Percentiles rank a stretch among this genome's conserved stretches.
Conservation (phyloP, 1,139 yeast species). For the Yamadazyma friedrichii region DNA sequence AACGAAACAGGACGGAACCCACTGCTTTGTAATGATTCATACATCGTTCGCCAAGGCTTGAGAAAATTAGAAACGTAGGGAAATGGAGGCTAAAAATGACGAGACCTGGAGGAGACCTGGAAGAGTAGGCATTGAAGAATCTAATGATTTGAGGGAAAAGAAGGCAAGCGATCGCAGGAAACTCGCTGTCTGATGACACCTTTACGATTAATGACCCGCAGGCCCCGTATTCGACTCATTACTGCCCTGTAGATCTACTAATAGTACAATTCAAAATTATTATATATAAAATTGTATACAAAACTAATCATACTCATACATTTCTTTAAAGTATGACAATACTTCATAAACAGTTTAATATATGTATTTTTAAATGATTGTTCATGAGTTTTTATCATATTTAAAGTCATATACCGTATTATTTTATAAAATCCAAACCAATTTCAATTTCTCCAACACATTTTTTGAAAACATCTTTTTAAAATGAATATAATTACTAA, state of each 20-base stretch:
- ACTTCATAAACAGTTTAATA: neutral
- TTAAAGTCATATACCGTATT: slow-evolving; percentile 7
- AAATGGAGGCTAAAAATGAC: neutral
- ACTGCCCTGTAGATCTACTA: neutral
- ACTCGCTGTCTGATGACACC: too few species aligned
- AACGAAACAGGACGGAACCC: too few species aligned
- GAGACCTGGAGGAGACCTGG: too few species aligned
- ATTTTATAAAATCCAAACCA: neutral
- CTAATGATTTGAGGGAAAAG: too few species aligned
- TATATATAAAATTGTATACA: slow-evolving; percentile 9
- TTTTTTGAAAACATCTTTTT: neutral
- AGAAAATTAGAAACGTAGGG: neutral
- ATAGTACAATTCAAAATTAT: slow-evolving; percentile 1
- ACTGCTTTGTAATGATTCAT: too few species aligned
- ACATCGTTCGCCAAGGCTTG: too few species aligned
- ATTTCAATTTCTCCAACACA: neutral
- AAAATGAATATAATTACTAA: too few species aligned
- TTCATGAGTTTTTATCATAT: neutral
- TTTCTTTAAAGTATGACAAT: slow-evolving; percentile 1
- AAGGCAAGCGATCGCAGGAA: too few species aligned
- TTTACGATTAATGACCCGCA: too few species aligned
- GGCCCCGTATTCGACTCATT: too few species aligned
- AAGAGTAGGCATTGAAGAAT: too few species aligned
- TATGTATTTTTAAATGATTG: neutral
- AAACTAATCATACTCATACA: slow-evolving; percentile 11